These are phyloP conservation scores for Hypoxylon sp. DNA, from an alignment of 2,329 filamentous ascomycete genomes.

Conservation along the genomic window DNA sequence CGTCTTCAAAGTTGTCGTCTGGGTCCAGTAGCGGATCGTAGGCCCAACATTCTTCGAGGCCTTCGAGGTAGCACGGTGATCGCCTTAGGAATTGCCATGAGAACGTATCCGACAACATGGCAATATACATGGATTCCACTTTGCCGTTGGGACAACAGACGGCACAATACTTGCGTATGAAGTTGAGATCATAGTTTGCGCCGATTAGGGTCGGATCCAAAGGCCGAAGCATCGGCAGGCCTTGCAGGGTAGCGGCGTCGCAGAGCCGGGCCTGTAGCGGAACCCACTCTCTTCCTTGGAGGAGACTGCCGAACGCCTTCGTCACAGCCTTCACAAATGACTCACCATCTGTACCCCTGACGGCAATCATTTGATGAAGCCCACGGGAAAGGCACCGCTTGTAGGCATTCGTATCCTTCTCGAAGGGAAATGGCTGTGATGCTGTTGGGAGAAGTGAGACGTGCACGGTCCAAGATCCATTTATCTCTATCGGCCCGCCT, in stretches of 20 bases:
- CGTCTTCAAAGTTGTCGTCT: conserved; percentile 56
- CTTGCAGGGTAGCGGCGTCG: conserved; percentile 68
- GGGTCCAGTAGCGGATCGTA: conserved; percentile 67
- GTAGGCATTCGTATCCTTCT: conserved; percentile 73
- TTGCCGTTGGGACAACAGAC: conserved; percentile 68
- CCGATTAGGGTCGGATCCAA: conserved; percentile 63
- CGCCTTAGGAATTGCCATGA: conserved; percentile 69
- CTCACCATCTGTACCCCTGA: conserved; percentile 64
- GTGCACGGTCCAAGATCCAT: conserved; percentile 69
- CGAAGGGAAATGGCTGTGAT: conserved; percentile 71
- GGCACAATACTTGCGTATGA: conserved; percentile 69
- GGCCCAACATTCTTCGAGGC: conserved; percentile 69
- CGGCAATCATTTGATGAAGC: conserved; percentile 70
- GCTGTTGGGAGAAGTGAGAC: conserved; percentile 70
- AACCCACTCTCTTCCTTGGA: conserved; percentile 68
- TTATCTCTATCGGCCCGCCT: conserved; percentile 51
- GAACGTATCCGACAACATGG: conserved; percentile 68
- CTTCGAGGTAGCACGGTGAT: conserved; percentile 65
- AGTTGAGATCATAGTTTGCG: conserved; percentile 64
- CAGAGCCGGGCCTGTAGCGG: conserved; percentile 72
- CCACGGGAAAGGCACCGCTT: conserved; percentile 73
- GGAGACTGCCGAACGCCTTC: conserved; percentile 64
- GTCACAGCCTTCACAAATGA: conserved; percentile 66
- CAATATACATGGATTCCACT: conserved; percentile 73
- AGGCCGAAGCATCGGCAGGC: conserved; percentile 72